Evolutionary conservation across 306 rosid species (phyloP), one percentile per base, ranked within the genome.

Genomic region (Fagus crenata): DNA sequence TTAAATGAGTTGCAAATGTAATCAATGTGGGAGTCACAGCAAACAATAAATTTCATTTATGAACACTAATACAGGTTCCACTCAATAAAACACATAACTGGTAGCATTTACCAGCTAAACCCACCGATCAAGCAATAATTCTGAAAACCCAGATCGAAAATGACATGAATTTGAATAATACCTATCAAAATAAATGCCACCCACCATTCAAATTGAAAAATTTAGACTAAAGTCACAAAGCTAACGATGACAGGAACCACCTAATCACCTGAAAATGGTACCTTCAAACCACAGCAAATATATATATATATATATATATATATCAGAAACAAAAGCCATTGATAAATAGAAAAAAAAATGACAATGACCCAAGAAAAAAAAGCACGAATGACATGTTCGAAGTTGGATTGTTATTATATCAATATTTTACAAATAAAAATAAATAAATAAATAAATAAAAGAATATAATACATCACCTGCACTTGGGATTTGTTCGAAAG

Each of bases 391-490:
- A 60, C 59, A 74, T 2, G 14, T 22, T 22, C 28, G 67, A 79
- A 73, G 73, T 37, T 39, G 71, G 37, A 65, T 39, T 65, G 40
- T 3, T 15, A 17, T n/a, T 39, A 7, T 1, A 65, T 15, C 28
- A 67, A 67, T 13, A 39, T n/a, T 67, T 17, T 4, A 39, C 36
- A 58, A 72, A 73, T 17, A 43, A 51, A 18, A 79, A 75, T 8
- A 3, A 5, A n/a, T n/a, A n/a, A n/a, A n/a, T n/a, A n/a, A n/a
- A n/a, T n/a, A n/a, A 5, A 43, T 5, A 18, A 60, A 53, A 41
- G 14, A 53, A 49, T 64, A 67, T 22, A 18, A 51, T 72, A 59
- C 64, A 41, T 58, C 42, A 82, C 90, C 91, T 51, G 72, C 53
- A 31, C 76, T 12, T 31, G 51, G 11, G 1, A 46, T 46, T 55